A percentile compares a stretch with the other conserved stretches of the same genome.
Conservation (phyloP, 805 yeast genomes). For the Kodamaea kaohsiungensis region DNA sequence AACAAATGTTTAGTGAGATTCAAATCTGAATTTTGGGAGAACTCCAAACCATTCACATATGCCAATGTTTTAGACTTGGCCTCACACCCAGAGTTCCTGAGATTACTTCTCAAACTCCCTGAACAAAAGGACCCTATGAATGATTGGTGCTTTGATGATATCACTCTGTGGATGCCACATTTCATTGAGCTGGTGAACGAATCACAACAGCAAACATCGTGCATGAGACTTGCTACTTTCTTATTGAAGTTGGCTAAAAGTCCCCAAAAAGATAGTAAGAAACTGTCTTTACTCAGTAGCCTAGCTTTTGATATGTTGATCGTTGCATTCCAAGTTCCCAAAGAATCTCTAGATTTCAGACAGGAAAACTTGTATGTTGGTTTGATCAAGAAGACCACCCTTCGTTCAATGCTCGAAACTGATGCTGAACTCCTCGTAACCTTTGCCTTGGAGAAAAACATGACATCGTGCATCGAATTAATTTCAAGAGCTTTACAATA, state of each 20-base stretch:
- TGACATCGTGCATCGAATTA: constrained; percentile 12
- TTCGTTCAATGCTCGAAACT: constrained; percentile 49
- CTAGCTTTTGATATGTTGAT: constrained; percentile 15
- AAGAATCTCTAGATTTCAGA: constrained; percentile 15
- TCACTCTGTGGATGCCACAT: constrained; percentile 56
- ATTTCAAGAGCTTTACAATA: constrained; percentile 17
- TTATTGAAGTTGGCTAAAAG: constrained; percentile 31
- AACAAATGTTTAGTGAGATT: constrained; percentile 44
- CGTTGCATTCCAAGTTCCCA: constrained; percentile 19
- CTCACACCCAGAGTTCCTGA: constrained; percentile 50
- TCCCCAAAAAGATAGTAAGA: background rate
- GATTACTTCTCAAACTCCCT: constrained; percentile 6
- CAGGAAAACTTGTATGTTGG: constrained; percentile 33
- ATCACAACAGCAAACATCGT: constrained; percentile 53
- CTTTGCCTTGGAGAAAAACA: constrained; percentile 17
- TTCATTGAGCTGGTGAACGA: constrained; percentile 45
- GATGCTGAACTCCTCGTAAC: constrained; percentile 34
- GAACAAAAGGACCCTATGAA: constrained; percentile 1
- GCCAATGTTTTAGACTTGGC: constrained; percentile 61
- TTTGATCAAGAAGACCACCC: constrained; percentile 45
- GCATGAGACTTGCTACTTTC: constrained; percentile 51
- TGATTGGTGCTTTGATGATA: constrained; percentile 26
- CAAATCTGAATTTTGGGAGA: constrained; percentile 53
- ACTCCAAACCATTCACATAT: constrained; percentile 54
- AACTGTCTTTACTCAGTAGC: background rate